These are phyloP conservation scores for Sugiyamaella marilandica DNA, from an alignment of 805 yeast genomes.

Conservation along the genomic window DNA sequence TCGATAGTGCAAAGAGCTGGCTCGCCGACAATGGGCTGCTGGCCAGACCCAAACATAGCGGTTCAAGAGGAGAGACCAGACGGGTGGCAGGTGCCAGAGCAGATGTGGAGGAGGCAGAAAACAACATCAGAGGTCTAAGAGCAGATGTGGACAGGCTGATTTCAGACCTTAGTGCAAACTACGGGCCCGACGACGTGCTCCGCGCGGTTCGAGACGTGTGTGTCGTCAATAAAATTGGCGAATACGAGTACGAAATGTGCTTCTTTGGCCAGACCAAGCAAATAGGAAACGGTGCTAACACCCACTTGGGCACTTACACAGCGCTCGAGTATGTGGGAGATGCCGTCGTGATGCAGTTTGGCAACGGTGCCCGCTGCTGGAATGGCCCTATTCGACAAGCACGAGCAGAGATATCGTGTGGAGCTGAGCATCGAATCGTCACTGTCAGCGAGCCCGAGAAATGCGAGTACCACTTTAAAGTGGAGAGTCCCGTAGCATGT, in stretches of 20 bases:
- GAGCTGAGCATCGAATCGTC: constrained; percentile 49
- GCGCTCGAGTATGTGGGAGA: constrained; percentile 18
- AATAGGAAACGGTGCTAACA: constrained; percentile 43
- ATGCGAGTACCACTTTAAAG: constrained; percentile 64
- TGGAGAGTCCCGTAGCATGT: constrained; percentile 31
- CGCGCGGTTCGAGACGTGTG: constrained; percentile 52
- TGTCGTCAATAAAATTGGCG: constrained; percentile 53
- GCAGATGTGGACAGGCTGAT: constrained; percentile 16
- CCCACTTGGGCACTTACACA: constrained; percentile 47
- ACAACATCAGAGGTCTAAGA: constrained; percentile 19
- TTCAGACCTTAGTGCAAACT: constrained; percentile 22
- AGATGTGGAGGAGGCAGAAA: constrained; percentile 17
- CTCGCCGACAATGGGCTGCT: constrained; percentile 17
- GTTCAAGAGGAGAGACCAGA: constrained; percentile 11
- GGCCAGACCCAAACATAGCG: constrained; percentile 7
- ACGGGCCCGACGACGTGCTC: constrained; percentile 63
- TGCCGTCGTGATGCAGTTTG: constrained; percentile 40
- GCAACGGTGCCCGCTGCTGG: constrained; percentile 81
- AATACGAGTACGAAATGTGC: constrained; percentile 63
- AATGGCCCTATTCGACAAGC: constrained; percentile 85
- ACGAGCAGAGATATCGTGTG: constrained; percentile 61
- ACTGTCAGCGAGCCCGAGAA: constrained; percentile 82
- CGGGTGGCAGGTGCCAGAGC: constrained; percentile 16
- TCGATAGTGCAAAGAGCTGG: constrained; percentile 9
- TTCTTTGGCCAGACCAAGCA: constrained; percentile 56